phyloP scores from a whole-genome alignment of 352 stramenopile species.

The Pythium phragmitis region DNA sequence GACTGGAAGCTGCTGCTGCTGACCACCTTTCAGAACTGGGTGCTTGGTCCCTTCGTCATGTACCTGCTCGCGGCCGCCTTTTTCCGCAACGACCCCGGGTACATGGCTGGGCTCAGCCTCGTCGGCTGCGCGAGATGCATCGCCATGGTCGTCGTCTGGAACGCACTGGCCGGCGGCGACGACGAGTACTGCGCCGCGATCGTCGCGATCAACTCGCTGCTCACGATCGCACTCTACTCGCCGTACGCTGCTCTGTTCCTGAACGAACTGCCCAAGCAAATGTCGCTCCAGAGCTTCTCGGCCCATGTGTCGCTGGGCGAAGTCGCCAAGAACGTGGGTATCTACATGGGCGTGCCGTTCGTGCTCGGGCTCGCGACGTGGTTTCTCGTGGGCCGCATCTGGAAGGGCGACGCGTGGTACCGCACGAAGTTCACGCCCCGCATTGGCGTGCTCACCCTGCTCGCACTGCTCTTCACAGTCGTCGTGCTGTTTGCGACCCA shows the following conservation, averaged over 20 bases:
- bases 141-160: constrained; percentile 86
- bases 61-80: constrained; percentile 49
- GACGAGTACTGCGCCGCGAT: constrained; percentile 67
- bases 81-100: constrained; percentile 47
- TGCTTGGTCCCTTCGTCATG: constrained; percentile 54
- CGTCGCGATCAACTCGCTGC: constrained; percentile 67
- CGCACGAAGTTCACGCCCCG: constrained; percentile 39
- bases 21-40: constrained; percentile 63
- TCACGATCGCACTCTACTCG: constrained; percentile 63
- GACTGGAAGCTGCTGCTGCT: constrained; percentile 52
- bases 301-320: constrained; percentile 44
- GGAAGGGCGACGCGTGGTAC: constrained; percentile 51
- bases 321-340: constrained; percentile 55
- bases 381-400: constrained; percentile 39
- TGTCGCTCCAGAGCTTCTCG: constrained; percentile 38
- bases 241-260: constrained; percentile 58
- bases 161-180: constrained; percentile 56
- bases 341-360: constrained; percentile 79
- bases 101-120: constrained; percentile 65
- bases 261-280: constrained; percentile 39
- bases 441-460: constrained; percentile 48
- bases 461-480: constrained; percentile 66
- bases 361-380: constrained; percentile 41
- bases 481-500: constrained; percentile 75
- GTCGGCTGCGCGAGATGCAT: constrained; percentile 74